Evolutionary conservation across 2,329 filamentous ascomycete genomes (phyloP), one percentile per base, ranked within the genome.

Genomic region (Zelopaecilomyces penicillatus): DNA sequence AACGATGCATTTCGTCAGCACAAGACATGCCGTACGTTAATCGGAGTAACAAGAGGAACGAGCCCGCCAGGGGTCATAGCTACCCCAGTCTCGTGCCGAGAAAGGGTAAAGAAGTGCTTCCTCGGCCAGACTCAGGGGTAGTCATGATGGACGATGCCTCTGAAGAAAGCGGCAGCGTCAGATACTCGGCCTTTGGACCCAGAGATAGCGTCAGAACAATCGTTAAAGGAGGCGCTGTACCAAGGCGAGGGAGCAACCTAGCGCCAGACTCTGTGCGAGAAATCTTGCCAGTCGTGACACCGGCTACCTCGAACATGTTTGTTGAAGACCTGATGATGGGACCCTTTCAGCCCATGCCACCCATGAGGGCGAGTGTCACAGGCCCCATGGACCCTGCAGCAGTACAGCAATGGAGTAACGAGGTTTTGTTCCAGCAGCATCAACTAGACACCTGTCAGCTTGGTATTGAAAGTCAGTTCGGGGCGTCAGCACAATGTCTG

Each of bases 21-120:
- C 61, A 65, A 42, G 63, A 47, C 36, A 65, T 62, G 58, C 65
- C 65, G 1, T 68, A 68, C 45, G 56, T 62, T 2, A 68, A 68
- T 46, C 55, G 65, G 8, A 67, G 65, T 50, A 68, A 67, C 54
- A 67, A 67, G 47, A 63, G 62, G 46, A 58, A 55, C 39, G 64
- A 67, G 32, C 52, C 59, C 3, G 27, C 49, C 2, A 43, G 56
- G 9, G 47, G 51, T 0, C 52, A 55, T 30, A 42, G 46, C 30
- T 42, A 50, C 0, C 57, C 57, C 5, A 52, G 41, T 12, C 26
- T 55, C 11, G 42, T 52, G 5, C 50, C 53, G 4, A 50, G 58
- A 5, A 57, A 61, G 30, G 46, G 51, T 4, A 52, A 57, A 5
- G 56, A 51, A 1, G 50, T 58, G 2, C 50, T 48, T 6, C 60